Percentiles rank a stretch among this genome's conserved stretches.
Evolutionary conservation across 176 grass and related monocot genomes (phyloP).

Genomic region (Eremochloa ophiuroides): DNA sequence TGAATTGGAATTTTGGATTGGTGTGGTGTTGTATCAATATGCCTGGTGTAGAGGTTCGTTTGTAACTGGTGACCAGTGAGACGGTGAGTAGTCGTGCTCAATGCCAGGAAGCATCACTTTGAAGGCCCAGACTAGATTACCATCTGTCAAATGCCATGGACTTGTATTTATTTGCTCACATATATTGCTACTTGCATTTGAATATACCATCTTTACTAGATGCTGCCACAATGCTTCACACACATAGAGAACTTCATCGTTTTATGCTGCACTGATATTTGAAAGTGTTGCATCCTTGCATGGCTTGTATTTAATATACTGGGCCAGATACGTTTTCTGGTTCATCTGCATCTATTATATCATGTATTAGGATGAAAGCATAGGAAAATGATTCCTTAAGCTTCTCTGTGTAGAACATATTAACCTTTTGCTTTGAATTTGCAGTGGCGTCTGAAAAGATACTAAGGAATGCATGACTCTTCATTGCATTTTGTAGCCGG

Average conservation of each 20-base stretch:
- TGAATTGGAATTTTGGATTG: not conserved
- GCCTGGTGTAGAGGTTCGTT: constrained; percentile 16
- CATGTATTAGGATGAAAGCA: not conserved
- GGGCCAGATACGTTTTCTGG: not conserved
- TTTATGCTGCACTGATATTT: not conserved
- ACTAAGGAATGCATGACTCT: constrained; percentile 8
- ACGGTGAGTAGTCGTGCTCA: not conserved
- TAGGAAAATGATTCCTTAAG: not conserved
- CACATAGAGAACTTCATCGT: not conserved
- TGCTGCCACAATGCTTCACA: not conserved
- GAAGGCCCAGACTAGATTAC: not conserved
- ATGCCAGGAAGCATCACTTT: constrained; percentile 13
- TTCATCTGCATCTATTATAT: not conserved
- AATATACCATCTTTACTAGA: constrained; percentile 5
- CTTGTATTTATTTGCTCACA: not conserved
- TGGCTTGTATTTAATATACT: not conserved
- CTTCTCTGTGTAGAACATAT: constrained; percentile 1
- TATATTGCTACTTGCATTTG: not conserved
- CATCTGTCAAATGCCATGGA: not conserved
- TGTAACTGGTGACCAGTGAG: constrained; percentile 5
- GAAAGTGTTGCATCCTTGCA: not conserved
- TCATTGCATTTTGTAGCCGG: not conserved
- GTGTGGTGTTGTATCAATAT: not conserved
- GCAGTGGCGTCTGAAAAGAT: not conserved
- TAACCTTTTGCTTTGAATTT: constrained; percentile 25